Evolutionary conservation across 768 basidiomycete species (phyloP).

Genomic region (Sporobolomyces roseus): DNA sequence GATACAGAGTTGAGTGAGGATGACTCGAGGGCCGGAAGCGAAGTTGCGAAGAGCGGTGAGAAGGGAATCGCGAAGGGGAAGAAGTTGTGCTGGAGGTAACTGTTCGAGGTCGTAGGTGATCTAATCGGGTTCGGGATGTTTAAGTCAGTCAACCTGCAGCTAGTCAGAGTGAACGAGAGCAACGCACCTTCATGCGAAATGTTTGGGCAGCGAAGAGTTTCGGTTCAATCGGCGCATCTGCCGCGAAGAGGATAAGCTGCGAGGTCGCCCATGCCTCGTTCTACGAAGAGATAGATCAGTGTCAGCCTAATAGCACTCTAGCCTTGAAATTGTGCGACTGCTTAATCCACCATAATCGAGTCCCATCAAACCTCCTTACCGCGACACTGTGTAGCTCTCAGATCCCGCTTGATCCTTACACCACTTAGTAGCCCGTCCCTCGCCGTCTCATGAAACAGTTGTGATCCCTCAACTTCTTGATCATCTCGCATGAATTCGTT

Average conservation of each 20-base stretch:
- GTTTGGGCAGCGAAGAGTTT: conserved; percentile 96
- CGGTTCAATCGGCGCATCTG: conserved; percentile 70
- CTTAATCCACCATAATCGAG: too few species aligned
- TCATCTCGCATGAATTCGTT: neutral
- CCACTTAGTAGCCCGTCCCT: too few species aligned
- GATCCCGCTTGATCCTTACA: neutral
- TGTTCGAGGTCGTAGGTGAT: conserved; percentile 92
- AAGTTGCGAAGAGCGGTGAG: conserved; percentile 69
- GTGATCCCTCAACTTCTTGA: too few species aligned
- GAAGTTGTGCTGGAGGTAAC: conserved; percentile 67
- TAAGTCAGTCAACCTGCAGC: too few species aligned
- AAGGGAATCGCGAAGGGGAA: conserved; percentile 81
- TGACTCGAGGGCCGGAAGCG: conserved; percentile 65
- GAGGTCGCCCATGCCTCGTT: conserved; percentile 94
- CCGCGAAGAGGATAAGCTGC: conserved; percentile 78
- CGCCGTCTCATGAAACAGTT: too few species aligned
- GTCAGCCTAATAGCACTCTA: too few species aligned
- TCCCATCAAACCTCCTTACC: too few species aligned
- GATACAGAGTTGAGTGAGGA: conserved; percentile 83
- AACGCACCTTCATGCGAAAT: conserved; percentile 80
- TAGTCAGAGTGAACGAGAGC: neutral
- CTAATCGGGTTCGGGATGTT: too few species aligned
- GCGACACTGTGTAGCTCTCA: neutral
- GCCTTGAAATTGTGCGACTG: too few species aligned
- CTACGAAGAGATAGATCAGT: conserved; percentile 53